These are phyloP conservation scores for Quercus parvula DNA, from an alignment of 306 rosid species.

Conservation along the genomic window DNA sequence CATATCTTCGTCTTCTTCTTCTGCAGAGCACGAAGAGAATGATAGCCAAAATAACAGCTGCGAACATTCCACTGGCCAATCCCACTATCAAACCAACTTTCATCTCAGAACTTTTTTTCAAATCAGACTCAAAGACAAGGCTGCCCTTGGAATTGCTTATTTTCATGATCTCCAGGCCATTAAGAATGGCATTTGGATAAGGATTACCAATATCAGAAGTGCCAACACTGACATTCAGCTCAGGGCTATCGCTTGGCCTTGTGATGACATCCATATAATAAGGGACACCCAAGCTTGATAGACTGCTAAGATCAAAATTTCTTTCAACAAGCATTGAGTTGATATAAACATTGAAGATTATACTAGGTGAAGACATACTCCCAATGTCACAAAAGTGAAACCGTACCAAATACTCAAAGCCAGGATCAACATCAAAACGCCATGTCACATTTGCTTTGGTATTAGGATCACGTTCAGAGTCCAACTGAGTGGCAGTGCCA, in stretches of 20 bases:
- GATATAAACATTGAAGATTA: slow-evolving; percentile 38
- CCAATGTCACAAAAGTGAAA: slow-evolving; percentile 64
- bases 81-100: slow-evolving; percentile 39
- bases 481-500: slow-evolving; percentile 47
- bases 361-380: background rate
- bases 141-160: slow-evolving; percentile 43
- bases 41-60: slow-evolving; percentile 25
- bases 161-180: slow-evolving; percentile 70
- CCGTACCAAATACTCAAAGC: slow-evolving; percentile 61
- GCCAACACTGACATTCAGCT: slow-evolving; percentile 53
- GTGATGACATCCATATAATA: slow-evolving; percentile 48
- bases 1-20: slow-evolving; percentile 38
- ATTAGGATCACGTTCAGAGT: background rate
- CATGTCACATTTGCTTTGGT: slow-evolving; percentile 45
- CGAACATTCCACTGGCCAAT: slow-evolving; percentile 32
- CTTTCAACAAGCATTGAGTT: slow-evolving; percentile 44
- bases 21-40: slow-evolving; percentile 30
- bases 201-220: slow-evolving; percentile 5
- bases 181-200: slow-evolving; percentile 40
- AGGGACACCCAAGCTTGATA: slow-evolving; percentile 40
- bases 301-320: slow-evolving; percentile 25
- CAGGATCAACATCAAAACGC: slow-evolving; percentile 48
- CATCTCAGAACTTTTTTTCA: slow-evolving; percentile 20
- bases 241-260: slow-evolving; percentile 16
- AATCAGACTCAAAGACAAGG: slow-evolving; percentile 27